Evolutionary conservation across 306 rosid genomes (phyloP).

Genomic region (Cercis canadensis): DNA sequence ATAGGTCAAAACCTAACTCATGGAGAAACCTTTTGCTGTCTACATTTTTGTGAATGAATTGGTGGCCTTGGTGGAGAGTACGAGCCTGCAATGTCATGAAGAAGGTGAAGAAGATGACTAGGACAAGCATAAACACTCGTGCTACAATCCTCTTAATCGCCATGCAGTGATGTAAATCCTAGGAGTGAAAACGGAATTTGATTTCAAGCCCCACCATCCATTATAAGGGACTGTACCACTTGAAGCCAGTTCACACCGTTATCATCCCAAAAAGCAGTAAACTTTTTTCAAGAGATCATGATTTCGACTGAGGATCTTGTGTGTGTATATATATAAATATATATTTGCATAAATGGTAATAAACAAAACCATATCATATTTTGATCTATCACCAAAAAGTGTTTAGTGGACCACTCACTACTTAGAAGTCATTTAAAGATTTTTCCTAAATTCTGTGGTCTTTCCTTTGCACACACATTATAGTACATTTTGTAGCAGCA

Average conservation of each 20-base stretch:
- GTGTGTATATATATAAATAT: too few species aligned
- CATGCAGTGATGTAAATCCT: conserved; percentile 19
- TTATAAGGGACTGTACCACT: neutral
- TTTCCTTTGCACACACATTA: neutral
- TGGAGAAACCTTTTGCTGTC: conserved; percentile 26
- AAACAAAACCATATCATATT: too few species aligned
- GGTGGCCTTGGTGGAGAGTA: neutral
- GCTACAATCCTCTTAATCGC: neutral
- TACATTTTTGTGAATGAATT: neutral
- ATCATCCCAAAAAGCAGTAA: neutral
- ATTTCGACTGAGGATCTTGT: too few species aligned
- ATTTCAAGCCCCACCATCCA: neutral
- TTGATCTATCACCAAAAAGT: neutral
- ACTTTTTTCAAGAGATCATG: too few species aligned
- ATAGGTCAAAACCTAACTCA: conserved; percentile 6
- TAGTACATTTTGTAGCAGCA: neutral
- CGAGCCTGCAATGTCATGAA: conserved; percentile 32
- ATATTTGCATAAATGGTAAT: too few species aligned
- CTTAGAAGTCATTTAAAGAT: too few species aligned
- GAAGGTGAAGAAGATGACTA: neutral
- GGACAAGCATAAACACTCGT: neutral
- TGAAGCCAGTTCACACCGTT: neutral
- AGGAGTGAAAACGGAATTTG: too few species aligned
- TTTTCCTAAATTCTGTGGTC: neutral
- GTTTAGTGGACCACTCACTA: conserved; percentile 20